Base-by-base conservation (phyloP, 202 grass and related monocot genomes). In the Musa balbisiana region DNA sequence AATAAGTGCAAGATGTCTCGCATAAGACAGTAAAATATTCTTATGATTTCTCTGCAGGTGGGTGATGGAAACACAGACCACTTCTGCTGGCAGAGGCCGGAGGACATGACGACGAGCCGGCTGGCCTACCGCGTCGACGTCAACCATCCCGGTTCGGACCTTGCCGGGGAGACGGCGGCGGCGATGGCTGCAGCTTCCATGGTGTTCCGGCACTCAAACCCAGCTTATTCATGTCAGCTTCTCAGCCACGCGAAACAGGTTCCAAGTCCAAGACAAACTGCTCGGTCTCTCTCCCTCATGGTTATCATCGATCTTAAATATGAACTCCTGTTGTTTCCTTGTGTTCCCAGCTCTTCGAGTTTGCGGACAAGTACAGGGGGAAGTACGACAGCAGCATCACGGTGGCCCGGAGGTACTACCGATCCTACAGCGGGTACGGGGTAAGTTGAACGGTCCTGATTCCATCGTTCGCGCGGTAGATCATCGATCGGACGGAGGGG, bases 51-150 rank as follows among this genome's bases (percentile, higher is more conserved):
- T 65, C 22, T 82, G 53, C 71, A 97, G 93, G 90, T 97, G 25
- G 90, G 90, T 25, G 93, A 97, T 25, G 93, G 93, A 9, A 84
- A 89, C 59, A 84, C 93, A 2, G 93, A 93, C 43, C 93, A 97
- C 80, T 67, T 67, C 58, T 97, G 93, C 63, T 97, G 93, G 93
- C 86, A 91, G 68, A 82, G 93, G 68, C 93, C 93, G 25, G 93
- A 97, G 86, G 93, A 97, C 69, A 97, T 97, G 93, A 93, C 88
- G 23, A 97, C 93, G 16, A 97, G 78, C 82, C 88, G 93, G 0
- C 82, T 78, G 68, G 93, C 93, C 2, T 97, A 97, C 64, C 80
- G 84, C 50, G 79, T 97, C 0, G 90, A 97, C 26, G 59, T 87
- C 10, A 52, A 86, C 74, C 72, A 86, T 64, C 93, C 93, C 0